Evolutionary conservation across 2,329 filamentous ascomycete species (phyloP).

Genomic region (Graphiopsis chlorocephala): DNA sequence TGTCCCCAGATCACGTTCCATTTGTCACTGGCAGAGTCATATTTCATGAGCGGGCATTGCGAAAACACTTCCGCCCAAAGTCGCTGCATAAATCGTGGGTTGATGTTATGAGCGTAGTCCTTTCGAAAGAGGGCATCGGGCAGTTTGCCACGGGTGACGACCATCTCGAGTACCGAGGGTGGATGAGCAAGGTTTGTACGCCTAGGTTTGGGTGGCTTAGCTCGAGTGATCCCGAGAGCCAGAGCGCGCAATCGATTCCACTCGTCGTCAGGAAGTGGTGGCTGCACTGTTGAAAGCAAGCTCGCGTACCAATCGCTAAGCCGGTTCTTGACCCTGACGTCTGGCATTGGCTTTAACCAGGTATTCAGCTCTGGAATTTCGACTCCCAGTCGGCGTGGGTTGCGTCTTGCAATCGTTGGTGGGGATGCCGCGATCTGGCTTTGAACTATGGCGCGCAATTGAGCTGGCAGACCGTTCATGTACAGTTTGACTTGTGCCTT

Average conservation of each 20-base stretch:
- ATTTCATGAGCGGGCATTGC: conserved; percentile 43
- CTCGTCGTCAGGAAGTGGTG: conserved; percentile 45
- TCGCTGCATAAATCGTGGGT: conserved; percentile 44
- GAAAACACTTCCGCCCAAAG: conserved; percentile 44
- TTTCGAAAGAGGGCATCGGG: conserved; percentile 18
- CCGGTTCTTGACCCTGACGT: conserved; percentile 43
- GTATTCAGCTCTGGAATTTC: conserved; percentile 44
- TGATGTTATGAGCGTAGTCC: conserved; percentile 37
- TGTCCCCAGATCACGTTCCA: conserved; percentile 39
- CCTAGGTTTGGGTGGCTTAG: conserved; percentile 11
- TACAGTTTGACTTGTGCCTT: neutral
- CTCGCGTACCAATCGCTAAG: conserved; percentile 44
- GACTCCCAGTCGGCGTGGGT: conserved; percentile 26
- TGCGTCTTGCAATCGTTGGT: conserved; percentile 32
- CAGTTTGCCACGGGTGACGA: conserved; percentile 20
- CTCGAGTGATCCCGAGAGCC: conserved; percentile 31
- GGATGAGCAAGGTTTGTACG: conserved; percentile 4
- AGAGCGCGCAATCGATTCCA: conserved; percentile 44
- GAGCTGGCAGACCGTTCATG: neutral
- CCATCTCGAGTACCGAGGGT: conserved; percentile 25
- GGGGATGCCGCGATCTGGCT: conserved; percentile 29
- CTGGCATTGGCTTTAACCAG: conserved; percentile 48
- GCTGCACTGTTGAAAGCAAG: conserved; percentile 41
- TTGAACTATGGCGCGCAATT: conserved; percentile 26
- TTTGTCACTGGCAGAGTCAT: conserved; percentile 29